A percentile compares a stretch with the other conserved stretches of the same genome.
phyloP scores from a whole-genome alignment of 2,329 filamentous ascomycete species.

The Helicocarpus griseus region DNA sequence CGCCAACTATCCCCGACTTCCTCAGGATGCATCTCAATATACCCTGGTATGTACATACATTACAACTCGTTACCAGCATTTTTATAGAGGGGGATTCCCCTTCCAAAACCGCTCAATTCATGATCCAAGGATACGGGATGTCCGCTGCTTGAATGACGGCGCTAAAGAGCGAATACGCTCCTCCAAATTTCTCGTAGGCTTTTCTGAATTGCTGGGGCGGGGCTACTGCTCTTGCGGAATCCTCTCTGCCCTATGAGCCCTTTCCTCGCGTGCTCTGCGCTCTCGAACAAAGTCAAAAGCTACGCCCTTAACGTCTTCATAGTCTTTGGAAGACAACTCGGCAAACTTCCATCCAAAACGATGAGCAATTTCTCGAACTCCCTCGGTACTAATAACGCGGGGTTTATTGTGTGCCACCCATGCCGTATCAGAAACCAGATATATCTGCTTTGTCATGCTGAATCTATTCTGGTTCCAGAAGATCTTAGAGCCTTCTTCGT shows the following conservation, averaged over 20 bases:
- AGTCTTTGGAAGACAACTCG: not conserved
- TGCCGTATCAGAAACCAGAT: not conserved
- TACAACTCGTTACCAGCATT: too few relatives aligned
- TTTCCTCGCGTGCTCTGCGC: not conserved
- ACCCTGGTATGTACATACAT: too few relatives aligned
- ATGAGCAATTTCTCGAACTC: not conserved
- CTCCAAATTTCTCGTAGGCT: too few relatives aligned
- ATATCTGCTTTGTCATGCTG: not conserved
- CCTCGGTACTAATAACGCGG: not conserved
- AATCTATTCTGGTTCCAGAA: not conserved
- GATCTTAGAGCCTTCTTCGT: not conserved
- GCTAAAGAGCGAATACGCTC: not conserved
- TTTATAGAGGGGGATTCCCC: too few relatives aligned
- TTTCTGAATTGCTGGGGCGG: not conserved
- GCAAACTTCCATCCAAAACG: not conserved
- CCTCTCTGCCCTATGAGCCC: not conserved
- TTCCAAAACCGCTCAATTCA: not conserved
- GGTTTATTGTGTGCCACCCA: not conserved
- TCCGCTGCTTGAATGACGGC: not conserved
- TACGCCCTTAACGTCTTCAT: not conserved
- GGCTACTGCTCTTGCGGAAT: not conserved
- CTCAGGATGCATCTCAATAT: too few relatives aligned
- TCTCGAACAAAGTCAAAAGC: not conserved
- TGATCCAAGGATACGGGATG: not conserved
- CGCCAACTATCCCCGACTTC: too few relatives aligned